Conservation (phyloP, 2,329 filamentous ascomycete genomes). For the Aspergillus texensis region DNA sequence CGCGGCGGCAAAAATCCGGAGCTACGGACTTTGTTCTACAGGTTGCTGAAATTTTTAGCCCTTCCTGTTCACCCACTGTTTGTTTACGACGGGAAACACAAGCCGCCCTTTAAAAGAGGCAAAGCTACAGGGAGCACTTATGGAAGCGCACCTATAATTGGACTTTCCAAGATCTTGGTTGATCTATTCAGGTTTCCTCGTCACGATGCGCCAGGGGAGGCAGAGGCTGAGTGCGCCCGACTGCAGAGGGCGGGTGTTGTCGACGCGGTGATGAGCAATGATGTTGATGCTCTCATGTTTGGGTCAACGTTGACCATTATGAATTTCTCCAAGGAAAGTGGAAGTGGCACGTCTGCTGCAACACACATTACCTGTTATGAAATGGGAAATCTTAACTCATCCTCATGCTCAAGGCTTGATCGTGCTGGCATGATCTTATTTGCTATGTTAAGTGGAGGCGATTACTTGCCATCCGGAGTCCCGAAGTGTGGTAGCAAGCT, state of each 20-base stretch:
- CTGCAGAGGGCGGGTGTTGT: conserved; percentile 81
- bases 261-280: conserved; percentile 92
- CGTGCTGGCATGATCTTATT: conserved; percentile 90
- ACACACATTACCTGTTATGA: conserved; percentile 88
- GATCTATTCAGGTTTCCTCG: conserved; percentile 80
- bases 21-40: conserved; percentile 88
- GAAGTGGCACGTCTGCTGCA: conserved; percentile 62
- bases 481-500: conserved; percentile 84
- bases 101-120: conserved; percentile 85
- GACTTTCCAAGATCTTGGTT: conserved; percentile 80
- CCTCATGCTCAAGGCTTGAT: conserved; percentile 58
- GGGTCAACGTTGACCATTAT: conserved; percentile 77
- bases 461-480: conserved; percentile 88
- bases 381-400: conserved; percentile 31
- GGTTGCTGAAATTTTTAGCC: conserved; percentile 74
- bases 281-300: conserved; percentile 98
- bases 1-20: conserved; percentile 88
- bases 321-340: conserved; percentile 78
- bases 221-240: conserved; percentile 91
- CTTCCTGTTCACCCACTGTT: conserved; percentile 85
- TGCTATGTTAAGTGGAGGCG: conserved; percentile 91
- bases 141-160: conserved; percentile 67
- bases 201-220: conserved; percentile 90
- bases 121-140: conserved; percentile 61
- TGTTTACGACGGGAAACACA: conserved; percentile 85